Evolutionary conservation across 106 monocot genomes (phyloP), one percentile per base, ranked within the genome.

Genomic region (Amphibolis antarctica): DNA sequence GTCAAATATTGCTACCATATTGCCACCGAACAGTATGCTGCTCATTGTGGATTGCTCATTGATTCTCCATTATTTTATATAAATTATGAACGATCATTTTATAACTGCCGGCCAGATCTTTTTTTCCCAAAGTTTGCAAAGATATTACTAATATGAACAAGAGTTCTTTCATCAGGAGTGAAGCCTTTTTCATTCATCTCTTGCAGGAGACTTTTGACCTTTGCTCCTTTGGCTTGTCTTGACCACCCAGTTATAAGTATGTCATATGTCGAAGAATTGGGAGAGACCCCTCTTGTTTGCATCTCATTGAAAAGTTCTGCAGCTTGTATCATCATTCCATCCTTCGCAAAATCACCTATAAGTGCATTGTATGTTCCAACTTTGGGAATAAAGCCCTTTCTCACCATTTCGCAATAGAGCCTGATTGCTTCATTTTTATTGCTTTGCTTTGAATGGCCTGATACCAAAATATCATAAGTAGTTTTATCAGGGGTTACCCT

Each of bases 211-310:
- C 30, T 82, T 66, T 53, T 68, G 26, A 85, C 98, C 70, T 98
- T 85, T 58, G 42, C 28, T 18, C 62, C 72, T 73, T 91, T 85
- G 27, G 64, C 62, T 68, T 82, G n/a, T 72, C 75, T 88, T 7
- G 82, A 87, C 91, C 91, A 98, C 53, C 85, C 98, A 58, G 76
- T 72, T 18, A 98, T 70, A 50, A 98, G 74, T 70, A 98, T 91
- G 63, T 91, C 80, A 75, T 85, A 98, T 12, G 91, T 98, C 30
- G 80, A 80, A 66, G 75, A 77, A 72, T 77, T 98, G 19, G 86
- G 86, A 9, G 62, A 42, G 21, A 79, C 67, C 28, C 78, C 80
- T 78, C 86, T 84, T 70, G 69, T 80, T 56, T 87, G 62, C 86
- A 98, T 87, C 53, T 98, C 98, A 74, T 78, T 78, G 12, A 80